Base-by-base conservation (phyloP, 2,329 filamentous ascomycete genomes). In the Reticulascus tulasneorum region DNA sequence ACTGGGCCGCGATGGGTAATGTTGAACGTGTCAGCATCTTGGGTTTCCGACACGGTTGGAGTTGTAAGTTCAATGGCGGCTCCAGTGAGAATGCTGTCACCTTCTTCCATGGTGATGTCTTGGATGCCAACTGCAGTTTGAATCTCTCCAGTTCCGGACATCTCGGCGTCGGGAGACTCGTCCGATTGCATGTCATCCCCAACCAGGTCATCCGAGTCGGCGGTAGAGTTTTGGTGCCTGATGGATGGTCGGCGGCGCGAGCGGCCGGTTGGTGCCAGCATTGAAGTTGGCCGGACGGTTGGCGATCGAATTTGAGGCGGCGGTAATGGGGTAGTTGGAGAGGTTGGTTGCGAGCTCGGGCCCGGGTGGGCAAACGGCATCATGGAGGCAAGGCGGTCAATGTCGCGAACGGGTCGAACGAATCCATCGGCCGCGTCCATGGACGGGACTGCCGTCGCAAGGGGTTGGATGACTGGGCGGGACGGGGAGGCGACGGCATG, bases 1-100 rank as follows among this genome's bases (percentile, higher is more conserved):
- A 93, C 79, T 2, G 84, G 79, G 30, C 82, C 83, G 35, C 86
- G 82, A 59, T 96, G 91, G 7, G 86, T 89, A 51, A 96, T 94
- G 63, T 95, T 94, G 63, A 97, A 96, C 1, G 89, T 88, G 38
- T 91, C 89, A 10, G 86, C 78, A 49, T 94, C 87, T 50, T 89
- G 85, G n/a, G 82, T 78, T 51, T 93, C 88, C 0, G 89, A 90
- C 4, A 85, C 84, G 22, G 84, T 84, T 3, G 84, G 84, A 7
- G 87, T 84, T 4, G 82, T 79, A 42, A 95, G 64, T 20, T 85
- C 82, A 22, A 94, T 78, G 4, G 82, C 75, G 3, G 84, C 78
- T 35, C 80, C 82, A 24, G 87, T 82, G 23, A 95, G 74, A 58
- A 94, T 83, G 48, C 82, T 77, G 43, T 91, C 85, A 21, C 82